A percentile compares a stretch with the other conserved stretches of the same genome.
phyloP scores from a whole-genome alignment of 352 stramenopile genomes.

The Phytophthora kernoviae region DNA sequence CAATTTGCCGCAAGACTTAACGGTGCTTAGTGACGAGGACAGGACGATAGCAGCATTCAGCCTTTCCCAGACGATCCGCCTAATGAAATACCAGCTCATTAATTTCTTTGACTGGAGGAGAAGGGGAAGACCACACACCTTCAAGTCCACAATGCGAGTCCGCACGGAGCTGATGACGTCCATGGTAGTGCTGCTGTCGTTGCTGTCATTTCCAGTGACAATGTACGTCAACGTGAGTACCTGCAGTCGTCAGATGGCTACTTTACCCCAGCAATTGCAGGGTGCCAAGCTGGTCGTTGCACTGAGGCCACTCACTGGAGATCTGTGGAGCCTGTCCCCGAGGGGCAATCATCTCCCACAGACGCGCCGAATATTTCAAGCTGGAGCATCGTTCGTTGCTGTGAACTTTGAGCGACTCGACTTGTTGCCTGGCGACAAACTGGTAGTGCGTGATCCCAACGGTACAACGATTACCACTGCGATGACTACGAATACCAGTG shows the following conservation, averaged over 20 bases:
- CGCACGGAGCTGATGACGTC: not conserved
- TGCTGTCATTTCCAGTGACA: constrained; percentile 14
- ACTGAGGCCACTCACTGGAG: constrained; percentile 18
- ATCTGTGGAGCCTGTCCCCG: constrained; percentile 25
- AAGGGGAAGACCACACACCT: not conserved
- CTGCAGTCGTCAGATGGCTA: not conserved
- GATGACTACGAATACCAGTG: constrained; percentile 20
- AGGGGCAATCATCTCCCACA: constrained; percentile 12
- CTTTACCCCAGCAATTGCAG: constrained; percentile 10
- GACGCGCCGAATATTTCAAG: constrained; percentile 21
- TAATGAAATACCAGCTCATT: too few species aligned
- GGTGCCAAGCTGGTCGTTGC: constrained; percentile 19
- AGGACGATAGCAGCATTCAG: too few species aligned
- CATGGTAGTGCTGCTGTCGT: constrained; percentile 16
- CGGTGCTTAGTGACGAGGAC: too few species aligned
- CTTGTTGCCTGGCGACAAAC: constrained; percentile 35
- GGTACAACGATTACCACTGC: constrained; percentile 10
- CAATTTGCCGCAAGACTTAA: too few species aligned
- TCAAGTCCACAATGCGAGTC: constrained; percentile 1
- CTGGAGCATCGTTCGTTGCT: constrained; percentile 29
- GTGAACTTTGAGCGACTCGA: constrained; percentile 36
- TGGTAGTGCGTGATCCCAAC: constrained; percentile 30
- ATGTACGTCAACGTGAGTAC: constrained; percentile 24
- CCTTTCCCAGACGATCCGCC: too few species aligned
- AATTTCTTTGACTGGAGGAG: not conserved